These are phyloP conservation scores for Kernera saxatilis DNA, from an alignment of 345 rosid species.

Conservation along the genomic window DNA sequence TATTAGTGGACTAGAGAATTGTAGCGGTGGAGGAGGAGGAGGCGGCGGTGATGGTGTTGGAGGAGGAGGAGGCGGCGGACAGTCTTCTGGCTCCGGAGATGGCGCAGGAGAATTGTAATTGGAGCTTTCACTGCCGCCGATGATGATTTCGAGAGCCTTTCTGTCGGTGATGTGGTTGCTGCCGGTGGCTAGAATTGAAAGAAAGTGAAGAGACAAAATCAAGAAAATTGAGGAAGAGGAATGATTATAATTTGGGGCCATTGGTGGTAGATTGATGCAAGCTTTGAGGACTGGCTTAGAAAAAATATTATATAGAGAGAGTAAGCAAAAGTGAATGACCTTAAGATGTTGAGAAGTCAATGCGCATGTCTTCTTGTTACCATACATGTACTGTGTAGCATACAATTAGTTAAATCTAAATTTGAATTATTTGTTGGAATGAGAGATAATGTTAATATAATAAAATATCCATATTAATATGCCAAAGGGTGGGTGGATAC, in stretches of 20 bases:
- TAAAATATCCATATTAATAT: neutral
- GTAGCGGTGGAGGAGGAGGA: slow-evolving; percentile 2
- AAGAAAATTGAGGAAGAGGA: slow-evolving; percentile 1
- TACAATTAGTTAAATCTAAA: neutral
- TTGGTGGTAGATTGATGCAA: neutral
- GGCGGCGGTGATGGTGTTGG: neutral
- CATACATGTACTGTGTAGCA: too few relatives aligned
- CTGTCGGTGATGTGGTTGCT: slow-evolving; percentile 6
- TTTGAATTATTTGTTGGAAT: slow-evolving; percentile 11
- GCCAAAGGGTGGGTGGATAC: slow-evolving; percentile 19
- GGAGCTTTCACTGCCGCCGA: slow-evolving; percentile 16
- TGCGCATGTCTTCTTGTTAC: slow-evolving; percentile 14
- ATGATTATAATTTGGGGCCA: neutral
- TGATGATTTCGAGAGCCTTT: slow-evolving; percentile 24
- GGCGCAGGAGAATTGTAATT: neutral
- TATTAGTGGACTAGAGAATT: slow-evolving; percentile 26
- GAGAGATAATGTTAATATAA: neutral
- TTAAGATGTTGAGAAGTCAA: slow-evolving; percentile 13
- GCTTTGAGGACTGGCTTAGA: slow-evolving; percentile 1
- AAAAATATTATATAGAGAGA: neutral
- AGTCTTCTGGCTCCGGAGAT: slow-evolving; percentile 7
- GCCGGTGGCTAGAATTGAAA: slow-evolving; percentile 5
- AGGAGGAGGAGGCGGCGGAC: neutral
- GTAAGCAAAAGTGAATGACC: neutral
- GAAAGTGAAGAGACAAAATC: slow-evolving; percentile 11